phyloP scores from a whole-genome alignment of 2,329 filamentous ascomycete genomes.

The Penicillium rolfsii region DNA sequence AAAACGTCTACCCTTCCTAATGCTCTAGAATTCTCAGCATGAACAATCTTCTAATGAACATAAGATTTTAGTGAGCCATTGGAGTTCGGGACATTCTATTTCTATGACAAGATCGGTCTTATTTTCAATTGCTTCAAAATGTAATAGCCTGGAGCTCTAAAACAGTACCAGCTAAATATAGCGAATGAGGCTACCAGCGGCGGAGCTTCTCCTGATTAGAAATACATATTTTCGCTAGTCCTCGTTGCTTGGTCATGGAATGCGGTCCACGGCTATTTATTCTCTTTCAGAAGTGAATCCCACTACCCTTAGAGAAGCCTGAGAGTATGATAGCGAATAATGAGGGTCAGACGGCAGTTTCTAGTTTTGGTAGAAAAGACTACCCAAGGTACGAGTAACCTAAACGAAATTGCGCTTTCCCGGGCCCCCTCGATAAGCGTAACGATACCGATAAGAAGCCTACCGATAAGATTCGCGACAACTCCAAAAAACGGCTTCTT shows the following conservation, averaged over 20 bases:
- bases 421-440: neutral
- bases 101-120: too few relatives aligned
- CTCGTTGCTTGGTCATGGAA: neutral
- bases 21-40: constrained; percentile 4
- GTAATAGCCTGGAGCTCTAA: neutral
- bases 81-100: constrained; percentile 15
- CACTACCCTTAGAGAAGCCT: neutral
- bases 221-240: neutral
- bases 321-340: neutral
- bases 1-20: constrained; percentile 24
- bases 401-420: neutral
- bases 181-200: too few relatives aligned
- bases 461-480: constrained; percentile 12
- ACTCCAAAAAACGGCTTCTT: constrained; percentile 23
- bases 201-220: neutral
- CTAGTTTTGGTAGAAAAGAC: neutral
- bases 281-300: neutral
- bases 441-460: constrained; percentile 7
- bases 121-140: too few relatives aligned
- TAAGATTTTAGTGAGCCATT: constrained; percentile 9
- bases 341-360: neutral
- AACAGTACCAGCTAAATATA: neutral
- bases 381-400: neutral
- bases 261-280: too few relatives aligned
- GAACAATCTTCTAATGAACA: constrained; percentile 17